Conservation (phyloP, 352 stramenopile species). For the Phytophthora palmivora region DNA sequence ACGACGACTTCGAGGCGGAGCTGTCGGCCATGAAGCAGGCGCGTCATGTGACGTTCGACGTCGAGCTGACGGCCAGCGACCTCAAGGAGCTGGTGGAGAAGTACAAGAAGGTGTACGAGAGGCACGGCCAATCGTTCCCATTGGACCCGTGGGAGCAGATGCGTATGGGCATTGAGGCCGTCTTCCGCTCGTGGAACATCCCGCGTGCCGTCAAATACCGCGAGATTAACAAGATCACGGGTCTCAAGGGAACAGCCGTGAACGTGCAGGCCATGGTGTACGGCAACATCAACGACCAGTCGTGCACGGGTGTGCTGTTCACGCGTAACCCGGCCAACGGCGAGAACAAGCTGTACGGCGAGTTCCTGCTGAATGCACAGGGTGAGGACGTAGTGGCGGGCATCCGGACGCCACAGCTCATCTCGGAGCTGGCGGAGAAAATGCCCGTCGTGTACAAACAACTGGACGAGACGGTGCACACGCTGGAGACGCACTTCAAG, state of each 20-base stretch:
- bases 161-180: slow-evolving; percentile 37
- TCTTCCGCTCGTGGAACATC: slow-evolving; percentile 39
- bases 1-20: slow-evolving; percentile 36
- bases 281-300: slow-evolving; percentile 35
- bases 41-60: slow-evolving; percentile 29
- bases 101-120: slow-evolving; percentile 36
- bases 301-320: slow-evolving; percentile 35
- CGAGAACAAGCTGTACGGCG: slow-evolving; percentile 34
- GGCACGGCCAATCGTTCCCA: slow-evolving; percentile 29
- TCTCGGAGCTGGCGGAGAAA: slow-evolving; percentile 33
- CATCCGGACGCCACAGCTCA: slow-evolving; percentile 32
- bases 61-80: slow-evolving; percentile 32
- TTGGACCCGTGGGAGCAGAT: slow-evolving; percentile 36
- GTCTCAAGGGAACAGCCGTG: slow-evolving; percentile 31
- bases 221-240: slow-evolving; percentile 39
- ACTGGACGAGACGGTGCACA: slow-evolving; percentile 34
- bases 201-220: slow-evolving; percentile 35
- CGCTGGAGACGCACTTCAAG: slow-evolving; percentile 38
- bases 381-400: slow-evolving; percentile 35
- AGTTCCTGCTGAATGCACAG: slow-evolving; percentile 37
- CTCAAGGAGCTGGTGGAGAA: slow-evolving; percentile 35
- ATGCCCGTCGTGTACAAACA: slow-evolving; percentile 36
- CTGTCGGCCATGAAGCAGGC: slow-evolving; percentile 32
- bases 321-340: slow-evolving; percentile 33
- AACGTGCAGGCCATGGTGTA: slow-evolving; percentile 40